Evolutionary conservation across 768 basidiomycete species (phyloP).

Genomic region (Sporobolomyces roseus): DNA sequence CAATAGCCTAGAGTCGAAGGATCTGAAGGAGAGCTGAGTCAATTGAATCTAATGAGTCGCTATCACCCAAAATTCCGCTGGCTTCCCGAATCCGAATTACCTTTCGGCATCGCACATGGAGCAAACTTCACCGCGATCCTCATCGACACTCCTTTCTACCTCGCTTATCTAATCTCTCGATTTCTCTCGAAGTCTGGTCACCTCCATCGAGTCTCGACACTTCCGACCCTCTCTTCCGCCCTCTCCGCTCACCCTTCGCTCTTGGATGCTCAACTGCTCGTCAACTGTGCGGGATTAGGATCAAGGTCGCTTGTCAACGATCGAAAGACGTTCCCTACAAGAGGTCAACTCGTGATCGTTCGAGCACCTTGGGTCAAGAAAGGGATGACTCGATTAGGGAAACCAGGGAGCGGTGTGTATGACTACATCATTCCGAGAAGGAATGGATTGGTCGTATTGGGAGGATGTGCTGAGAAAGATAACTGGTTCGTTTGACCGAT

Average conservation of each 20-base stretch:
- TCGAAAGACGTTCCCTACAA: slow-evolving; percentile 51
- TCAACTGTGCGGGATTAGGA: slow-evolving; percentile 69
- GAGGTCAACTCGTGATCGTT: slow-evolving; percentile 51
- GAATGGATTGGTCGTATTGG: slow-evolving; percentile 50
- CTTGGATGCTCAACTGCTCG: slow-evolving; percentile 54
- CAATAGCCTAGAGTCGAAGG: slow-evolving; percentile 4
- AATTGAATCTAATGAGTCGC: slow-evolving; percentile 19
- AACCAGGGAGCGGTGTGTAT: slow-evolving; percentile 47
- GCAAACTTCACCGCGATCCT: slow-evolving; percentile 64
- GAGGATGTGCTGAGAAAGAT: slow-evolving; percentile 47
- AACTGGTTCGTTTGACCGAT: slow-evolving; percentile 23
- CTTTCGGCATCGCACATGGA: slow-evolving; percentile 54
- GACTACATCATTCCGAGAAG: slow-evolving; percentile 52
- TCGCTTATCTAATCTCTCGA: slow-evolving; percentile 61
- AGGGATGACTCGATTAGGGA: slow-evolving; percentile 50
- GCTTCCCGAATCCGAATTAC: slow-evolving; percentile 53
- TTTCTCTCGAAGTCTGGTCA: slow-evolving; percentile 63
- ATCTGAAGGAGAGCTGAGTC: background rate
- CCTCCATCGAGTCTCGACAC: slow-evolving; percentile 55
- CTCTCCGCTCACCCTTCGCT: slow-evolving; percentile 1
- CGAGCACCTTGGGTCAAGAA: slow-evolving; percentile 47
- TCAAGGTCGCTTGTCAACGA: slow-evolving; percentile 57
- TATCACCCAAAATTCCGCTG: slow-evolving; percentile 48
- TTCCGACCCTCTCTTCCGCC: background rate
- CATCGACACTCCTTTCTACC: slow-evolving; percentile 63